Evolutionary conservation across 2,329 filamentous ascomycete genomes (phyloP), one percentile per base, ranked within the genome.

Genomic region (Ophiostoma ulmi): DNA sequence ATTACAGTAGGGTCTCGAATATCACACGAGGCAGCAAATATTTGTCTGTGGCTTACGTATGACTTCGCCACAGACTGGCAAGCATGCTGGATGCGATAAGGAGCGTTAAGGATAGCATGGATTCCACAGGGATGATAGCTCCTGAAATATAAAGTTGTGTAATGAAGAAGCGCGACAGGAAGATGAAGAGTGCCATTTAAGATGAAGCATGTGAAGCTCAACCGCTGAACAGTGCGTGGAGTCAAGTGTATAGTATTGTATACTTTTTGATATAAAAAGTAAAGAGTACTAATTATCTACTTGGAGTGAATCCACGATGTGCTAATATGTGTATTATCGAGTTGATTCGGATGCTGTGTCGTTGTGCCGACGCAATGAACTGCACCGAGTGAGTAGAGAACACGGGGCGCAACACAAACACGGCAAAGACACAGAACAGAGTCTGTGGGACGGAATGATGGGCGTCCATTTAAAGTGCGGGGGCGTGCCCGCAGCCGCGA

Each of bases 401-500:
- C 52, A 26, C 52, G 44, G 22, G 26, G 52, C n/a, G 22, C 44
- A 48, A 31, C n/a, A 13, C n/a, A 11, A 7, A 4, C 6, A 55
- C 31, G 7, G 6, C 20, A 55, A 14, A 55, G 52, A 58, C 52
- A 20, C 14, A 63, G 58, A 26, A 36, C 6, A 61, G 22, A 35
- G 58, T 17, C 14, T 36, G 58, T 63, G 58, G 31, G 31, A 36
- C 31, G 11, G n/a, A 20, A 26, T 58, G 52, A 48, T 48, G 61
- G 61, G 61, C 61, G 61, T 64, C 35, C 20, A 31, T 64, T 64
- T 38, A 64, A 38, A 64, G 61, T 64, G 61, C 35, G 61, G 61
- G 61, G 61, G 61, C 31, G 61, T 64, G 61, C 26, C 61, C 61
- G 61, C 61, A 64, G 31, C 31, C 26, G 20, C 36, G 7, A 17